Evolutionary conservation across 768 basidiomycete species (phyloP).

Genomic region (Mycena floridula): DNA sequence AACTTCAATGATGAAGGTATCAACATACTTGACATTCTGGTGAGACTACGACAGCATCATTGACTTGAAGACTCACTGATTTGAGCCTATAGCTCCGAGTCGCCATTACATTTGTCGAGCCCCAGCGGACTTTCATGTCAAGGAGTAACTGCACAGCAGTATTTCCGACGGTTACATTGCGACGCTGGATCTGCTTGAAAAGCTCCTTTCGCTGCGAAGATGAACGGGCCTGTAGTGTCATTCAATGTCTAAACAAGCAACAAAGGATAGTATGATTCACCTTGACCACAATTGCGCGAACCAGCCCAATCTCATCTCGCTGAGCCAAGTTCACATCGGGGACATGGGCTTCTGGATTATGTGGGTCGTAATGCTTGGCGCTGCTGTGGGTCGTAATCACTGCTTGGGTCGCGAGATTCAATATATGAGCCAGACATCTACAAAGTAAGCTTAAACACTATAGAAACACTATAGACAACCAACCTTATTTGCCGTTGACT

Average conservation of each 20-base stretch:
- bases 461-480: too few relatives aligned
- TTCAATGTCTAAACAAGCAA: neutral
- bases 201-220: constrained; percentile 17
- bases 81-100: constrained; percentile 6
- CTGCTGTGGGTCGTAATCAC: constrained; percentile 20
- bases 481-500: constrained; percentile 5
- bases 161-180: neutral
- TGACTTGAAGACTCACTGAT: constrained; percentile 5
- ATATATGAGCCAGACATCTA: constrained; percentile 24
- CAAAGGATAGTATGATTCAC: neutral
- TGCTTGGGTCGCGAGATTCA: constrained; percentile 28
- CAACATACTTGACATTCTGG: constrained; percentile 13
- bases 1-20: constrained; percentile 20
- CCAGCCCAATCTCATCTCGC: constrained; percentile 17
- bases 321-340: constrained; percentile 2
- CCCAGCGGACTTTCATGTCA: constrained; percentile 26
- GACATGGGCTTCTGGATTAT: constrained; percentile 11
- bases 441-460: neutral
- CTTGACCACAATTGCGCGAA: constrained; percentile 9
- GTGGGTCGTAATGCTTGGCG: constrained; percentile 16
- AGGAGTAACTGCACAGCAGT: constrained; percentile 14
- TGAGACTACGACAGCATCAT: neutral
- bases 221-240: constrained; percentile 16
- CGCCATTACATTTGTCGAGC: constrained; percentile 26
- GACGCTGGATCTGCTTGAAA: constrained; percentile 12